These are phyloP conservation scores for Purshia tridentata DNA, from an alignment of 306 rosid species.

Conservation along the genomic window DNA sequence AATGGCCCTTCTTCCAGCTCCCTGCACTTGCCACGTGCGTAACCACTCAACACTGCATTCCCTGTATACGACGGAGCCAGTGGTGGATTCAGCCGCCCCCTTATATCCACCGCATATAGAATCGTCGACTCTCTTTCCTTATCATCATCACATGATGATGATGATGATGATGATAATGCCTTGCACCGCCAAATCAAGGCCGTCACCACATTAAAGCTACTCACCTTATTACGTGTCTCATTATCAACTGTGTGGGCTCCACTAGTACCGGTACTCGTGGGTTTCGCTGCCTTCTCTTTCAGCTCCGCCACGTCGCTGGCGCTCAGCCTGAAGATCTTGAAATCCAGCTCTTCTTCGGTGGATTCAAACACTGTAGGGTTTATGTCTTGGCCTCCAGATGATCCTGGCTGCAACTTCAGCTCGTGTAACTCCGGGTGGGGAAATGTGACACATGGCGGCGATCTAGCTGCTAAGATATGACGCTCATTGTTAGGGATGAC, in stretches of 20 bases:
- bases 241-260: background rate
- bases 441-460: slow-evolving; percentile 63
- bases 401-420: background rate
- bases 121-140: slow-evolving; percentile 44
- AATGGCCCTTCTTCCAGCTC: slow-evolving; percentile 40
- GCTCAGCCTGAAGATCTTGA: slow-evolving; percentile 47
- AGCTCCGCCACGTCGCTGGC: slow-evolving; percentile 34
- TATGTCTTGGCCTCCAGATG: slow-evolving; percentile 1
- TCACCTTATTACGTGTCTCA: slow-evolving; percentile 6
- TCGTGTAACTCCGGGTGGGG: slow-evolving; percentile 63
- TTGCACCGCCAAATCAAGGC: slow-evolving; percentile 72
- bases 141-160: slow-evolving; percentile 25
- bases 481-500: slow-evolving; percentile 53
- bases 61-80: slow-evolving; percentile 39
- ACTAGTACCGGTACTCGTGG: background rate
- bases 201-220: slow-evolving; percentile 55
- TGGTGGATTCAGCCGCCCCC: slow-evolving; percentile 49
- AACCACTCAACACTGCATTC: slow-evolving; percentile 53
- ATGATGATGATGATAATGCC: slow-evolving; percentile 49
- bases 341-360: slow-evolving; percentile 47
- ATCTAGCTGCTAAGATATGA: slow-evolving; percentile 62
- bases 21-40: slow-evolving; percentile 38
- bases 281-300: slow-evolving; percentile 56
- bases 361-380: slow-evolving; percentile 41
- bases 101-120: slow-evolving; percentile 60